Percentiles rank a stretch among this genome's conserved stretches.
Conservation (phyloP, 108 stramenopile genomes). For the Pseudonitzschia pungens region DNA sequence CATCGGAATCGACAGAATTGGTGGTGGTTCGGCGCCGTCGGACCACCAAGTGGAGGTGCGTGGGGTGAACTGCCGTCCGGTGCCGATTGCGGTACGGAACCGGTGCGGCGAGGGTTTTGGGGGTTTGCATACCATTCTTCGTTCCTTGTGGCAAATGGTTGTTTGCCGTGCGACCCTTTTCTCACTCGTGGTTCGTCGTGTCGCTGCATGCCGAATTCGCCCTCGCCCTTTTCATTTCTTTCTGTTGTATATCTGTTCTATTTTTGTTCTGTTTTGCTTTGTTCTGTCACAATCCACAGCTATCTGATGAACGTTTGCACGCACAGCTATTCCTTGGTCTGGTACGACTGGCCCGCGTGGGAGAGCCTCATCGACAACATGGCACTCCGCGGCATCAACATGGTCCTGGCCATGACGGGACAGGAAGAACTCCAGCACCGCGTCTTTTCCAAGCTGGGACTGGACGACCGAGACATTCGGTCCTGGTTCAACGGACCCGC, state of each 20-base stretch:
- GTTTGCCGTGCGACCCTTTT: not conserved
- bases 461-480: slow-evolving; percentile 40
- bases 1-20: no score
- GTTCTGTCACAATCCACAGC: not conserved
- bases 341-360: slow-evolving; percentile 47
- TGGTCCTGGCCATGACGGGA: slow-evolving; percentile 48
- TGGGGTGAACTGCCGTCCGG: no score
- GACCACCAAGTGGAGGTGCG: slow-evolving; percentile 8
- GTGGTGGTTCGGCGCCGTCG: not conserved
- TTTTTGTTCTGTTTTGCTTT: not conserved
- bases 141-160: no score
- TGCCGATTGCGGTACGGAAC: no score
- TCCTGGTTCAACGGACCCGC: slow-evolving; percentile 62
- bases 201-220: no score
- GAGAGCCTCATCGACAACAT: slow-evolving; percentile 46
- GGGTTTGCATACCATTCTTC: no score
- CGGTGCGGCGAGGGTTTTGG: no score
- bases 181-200: not conserved
- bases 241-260: not conserved
- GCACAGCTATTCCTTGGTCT: slow-evolving; percentile 52
- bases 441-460: slow-evolving; percentile 40
- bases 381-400: slow-evolving; percentile 47
- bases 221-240: not conserved
- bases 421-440: slow-evolving; percentile 51
- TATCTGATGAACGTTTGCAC: slow-evolving; percentile 57